Base-by-base conservation (phyloP, 768 basidiomycete species). In the Phanerochaete sordida region DNA sequence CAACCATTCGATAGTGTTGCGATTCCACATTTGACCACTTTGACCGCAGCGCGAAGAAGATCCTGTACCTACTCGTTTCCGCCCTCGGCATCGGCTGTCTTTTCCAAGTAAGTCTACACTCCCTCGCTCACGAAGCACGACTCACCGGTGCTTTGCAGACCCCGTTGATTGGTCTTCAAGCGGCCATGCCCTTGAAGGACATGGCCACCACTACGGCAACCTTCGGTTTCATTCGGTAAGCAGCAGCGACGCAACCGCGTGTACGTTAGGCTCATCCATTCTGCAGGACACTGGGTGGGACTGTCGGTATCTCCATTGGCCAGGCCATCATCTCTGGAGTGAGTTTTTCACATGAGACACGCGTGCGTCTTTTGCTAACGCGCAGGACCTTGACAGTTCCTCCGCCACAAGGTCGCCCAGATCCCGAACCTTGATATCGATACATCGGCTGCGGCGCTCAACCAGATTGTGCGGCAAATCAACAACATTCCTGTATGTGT, bases 121-220 rank as follows among this genome's bases (percentile, higher is more conserved):
- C 33, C 16, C 30, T 51, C 15, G 47, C 19, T 44, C 53, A 21
- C 56, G 49, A 39, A 23, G 9, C 8, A 16, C 5, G 53, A 5
- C 21, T 64, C 16, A 47, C 19, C 31, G 61, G 43, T 62, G 35
- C 39, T 28, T 5, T 58, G 45, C 65, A 87, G 84, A 77, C 78
- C 4, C 90, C 90, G 0, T 72, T 91, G 7, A 84, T 92, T 53
- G 88, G 79, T 15, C 73, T 94, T 15, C 92, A 94, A 73, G 90
- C 91, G 1, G 87, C 91, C 0, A 95, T 95, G 91, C 93, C 93
- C 0, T 66, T 91, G 16, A 86, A 85, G 65, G 90, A 93, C 63
- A 91, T 93, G 90, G 90, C 91, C 2, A 91, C 91, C 1, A 85
- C 84, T 56, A 91, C 91, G 0, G 76, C 81, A 0, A 84, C 85